A percentile compares a stretch with the other conserved stretches of the same genome.
Conservation (phyloP, 805 yeast genomes). For the Diddensiella transvaalensis region DNA sequence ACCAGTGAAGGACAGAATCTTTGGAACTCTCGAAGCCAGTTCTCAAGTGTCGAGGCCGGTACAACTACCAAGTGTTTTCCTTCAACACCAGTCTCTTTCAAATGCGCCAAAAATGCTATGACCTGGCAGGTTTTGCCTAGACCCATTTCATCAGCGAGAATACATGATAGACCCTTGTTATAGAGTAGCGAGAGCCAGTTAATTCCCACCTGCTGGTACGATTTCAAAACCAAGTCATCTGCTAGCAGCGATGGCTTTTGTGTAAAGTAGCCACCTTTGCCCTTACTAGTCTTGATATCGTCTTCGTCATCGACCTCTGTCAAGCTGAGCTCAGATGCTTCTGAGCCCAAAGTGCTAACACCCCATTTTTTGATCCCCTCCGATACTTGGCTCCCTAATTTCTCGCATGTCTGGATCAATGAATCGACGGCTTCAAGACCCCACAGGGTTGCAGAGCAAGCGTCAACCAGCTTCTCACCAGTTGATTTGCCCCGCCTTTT, state of each 20-base stretch:
- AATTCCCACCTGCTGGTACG: slow-evolving; percentile 94
- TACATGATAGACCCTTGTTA: slow-evolving; percentile 77
- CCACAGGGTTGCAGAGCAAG: slow-evolving; percentile 61
- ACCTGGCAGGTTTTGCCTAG: slow-evolving; percentile 97
- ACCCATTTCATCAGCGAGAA: slow-evolving; percentile 97
- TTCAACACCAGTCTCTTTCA: slow-evolving; percentile 59
- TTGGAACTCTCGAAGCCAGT: slow-evolving; percentile 93
- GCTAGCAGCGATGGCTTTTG: slow-evolving; percentile 70
- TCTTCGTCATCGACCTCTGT: slow-evolving; percentile 44
- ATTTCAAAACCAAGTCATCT: slow-evolving; percentile 64
- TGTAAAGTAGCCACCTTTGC: slow-evolving; percentile 43
- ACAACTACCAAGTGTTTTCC: slow-evolving; percentile 95
- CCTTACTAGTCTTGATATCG: slow-evolving; percentile 34
- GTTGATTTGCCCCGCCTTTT: slow-evolving; percentile 48
- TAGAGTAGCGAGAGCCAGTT: slow-evolving; percentile 88
- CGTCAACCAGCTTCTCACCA: slow-evolving; percentile 73
- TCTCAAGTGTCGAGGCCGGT: slow-evolving; percentile 94
- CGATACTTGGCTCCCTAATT: slow-evolving; percentile 67
- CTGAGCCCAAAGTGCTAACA: slow-evolving; percentile 57
- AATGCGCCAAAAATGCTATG: slow-evolving; percentile 81
- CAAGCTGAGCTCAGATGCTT: slow-evolving; percentile 59
- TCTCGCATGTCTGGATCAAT: slow-evolving; percentile 77
- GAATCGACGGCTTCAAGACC: slow-evolving; percentile 96
- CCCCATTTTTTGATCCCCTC: slow-evolving; percentile 84
- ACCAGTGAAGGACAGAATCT: slow-evolving; percentile 77